phyloP scores from a whole-genome alignment of 768 basidiomycete genomes.

The Leccinellum luteum region DNA sequence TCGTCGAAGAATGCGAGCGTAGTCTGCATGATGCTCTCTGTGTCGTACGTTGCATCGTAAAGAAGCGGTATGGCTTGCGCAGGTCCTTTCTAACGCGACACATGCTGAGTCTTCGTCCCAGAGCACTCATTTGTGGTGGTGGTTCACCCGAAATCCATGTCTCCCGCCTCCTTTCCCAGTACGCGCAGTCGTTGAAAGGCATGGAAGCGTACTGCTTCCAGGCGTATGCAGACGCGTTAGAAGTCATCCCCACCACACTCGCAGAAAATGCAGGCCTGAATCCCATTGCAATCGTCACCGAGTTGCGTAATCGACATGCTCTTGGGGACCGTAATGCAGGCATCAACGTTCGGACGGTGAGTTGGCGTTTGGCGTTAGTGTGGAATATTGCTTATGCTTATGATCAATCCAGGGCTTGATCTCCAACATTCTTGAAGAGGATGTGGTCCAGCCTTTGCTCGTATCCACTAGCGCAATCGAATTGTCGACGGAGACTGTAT shows the following conservation, averaged over 20 bases:
- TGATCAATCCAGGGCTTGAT: constrained; percentile 71
- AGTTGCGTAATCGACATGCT: constrained; percentile 94
- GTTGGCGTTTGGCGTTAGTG: constrained; percentile 16
- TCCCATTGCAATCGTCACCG: constrained; percentile 97
- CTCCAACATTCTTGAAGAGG: constrained; percentile 96
- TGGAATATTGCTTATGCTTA: constrained; percentile 14
- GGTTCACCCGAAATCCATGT: constrained; percentile 98
- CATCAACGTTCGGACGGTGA: constrained; percentile 95
- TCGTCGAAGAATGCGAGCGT: constrained; percentile 95
- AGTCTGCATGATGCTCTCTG: constrained; percentile 99
- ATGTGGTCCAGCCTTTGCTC: constrained; percentile 92
- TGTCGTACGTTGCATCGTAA: constrained; percentile 96
- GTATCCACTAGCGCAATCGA: constrained; percentile 96
- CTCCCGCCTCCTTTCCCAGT: constrained; percentile 85
- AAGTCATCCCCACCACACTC: constrained; percentile 95
- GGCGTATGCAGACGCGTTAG: constrained; percentile 95
- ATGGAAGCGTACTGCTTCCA: constrained; percentile 99
- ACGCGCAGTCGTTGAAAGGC: constrained; percentile 90
- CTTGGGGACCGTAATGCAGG: constrained; percentile 93
- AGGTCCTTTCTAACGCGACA: not conserved
- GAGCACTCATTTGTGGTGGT: constrained; percentile 93
- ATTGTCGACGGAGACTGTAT: constrained; percentile 96
- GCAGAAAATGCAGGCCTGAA: constrained; percentile 99
- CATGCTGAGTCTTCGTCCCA: constrained; percentile 23
- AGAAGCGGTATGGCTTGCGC: constrained; percentile 73